Conservation (phyloP, 208 protist species). For the Crithidia acanthocephali region DNA sequence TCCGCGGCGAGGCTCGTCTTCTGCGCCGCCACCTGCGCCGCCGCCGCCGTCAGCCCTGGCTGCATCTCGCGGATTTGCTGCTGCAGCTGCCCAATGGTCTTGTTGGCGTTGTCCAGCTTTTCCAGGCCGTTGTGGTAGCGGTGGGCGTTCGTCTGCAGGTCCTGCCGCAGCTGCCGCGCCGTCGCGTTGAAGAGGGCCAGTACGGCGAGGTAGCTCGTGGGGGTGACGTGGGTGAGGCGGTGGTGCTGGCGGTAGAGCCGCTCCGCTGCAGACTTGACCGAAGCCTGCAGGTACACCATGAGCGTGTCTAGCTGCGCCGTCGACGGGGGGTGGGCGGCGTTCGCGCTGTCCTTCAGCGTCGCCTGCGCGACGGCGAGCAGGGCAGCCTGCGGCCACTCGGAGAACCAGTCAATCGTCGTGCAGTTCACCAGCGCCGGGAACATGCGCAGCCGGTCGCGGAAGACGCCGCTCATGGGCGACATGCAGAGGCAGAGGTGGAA, state of each 20-base stretch:
- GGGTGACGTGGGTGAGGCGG: constrained; percentile 95
- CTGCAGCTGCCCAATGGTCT: constrained; percentile 94
- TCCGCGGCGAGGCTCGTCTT: constrained; percentile 84
- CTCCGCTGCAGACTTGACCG: constrained; percentile 79
- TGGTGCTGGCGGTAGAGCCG: constrained; percentile 88
- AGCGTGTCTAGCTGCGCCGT: constrained; percentile 68
- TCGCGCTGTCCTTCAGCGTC: constrained; percentile 15
- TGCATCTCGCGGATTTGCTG: constrained; percentile 94
- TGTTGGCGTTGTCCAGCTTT: constrained; percentile 94
- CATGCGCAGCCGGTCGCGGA: constrained; percentile 94
- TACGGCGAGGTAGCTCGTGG: constrained; percentile 96
- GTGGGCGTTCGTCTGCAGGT: constrained; percentile 50
- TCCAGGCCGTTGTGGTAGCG: constrained; percentile 90
- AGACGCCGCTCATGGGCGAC: constrained; percentile 94
- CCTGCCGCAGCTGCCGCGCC: constrained; percentile 69
- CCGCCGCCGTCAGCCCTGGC: constrained; percentile 89
- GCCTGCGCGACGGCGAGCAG: constrained; percentile 86
- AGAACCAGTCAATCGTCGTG: constrained; percentile 98
- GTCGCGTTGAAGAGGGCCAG: constrained; percentile 88
- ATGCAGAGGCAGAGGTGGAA: constrained; percentile 97
- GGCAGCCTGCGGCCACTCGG: constrained; percentile 94
- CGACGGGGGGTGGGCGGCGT: constrained; percentile 18
- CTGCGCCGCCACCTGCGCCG: constrained; percentile 91
- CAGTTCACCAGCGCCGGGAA: constrained; percentile 98
- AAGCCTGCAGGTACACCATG: constrained; percentile 91